Evolutionary conservation across 2,329 filamentous ascomycete species (phyloP).

Genomic region (Fusarium tuaranense): DNA sequence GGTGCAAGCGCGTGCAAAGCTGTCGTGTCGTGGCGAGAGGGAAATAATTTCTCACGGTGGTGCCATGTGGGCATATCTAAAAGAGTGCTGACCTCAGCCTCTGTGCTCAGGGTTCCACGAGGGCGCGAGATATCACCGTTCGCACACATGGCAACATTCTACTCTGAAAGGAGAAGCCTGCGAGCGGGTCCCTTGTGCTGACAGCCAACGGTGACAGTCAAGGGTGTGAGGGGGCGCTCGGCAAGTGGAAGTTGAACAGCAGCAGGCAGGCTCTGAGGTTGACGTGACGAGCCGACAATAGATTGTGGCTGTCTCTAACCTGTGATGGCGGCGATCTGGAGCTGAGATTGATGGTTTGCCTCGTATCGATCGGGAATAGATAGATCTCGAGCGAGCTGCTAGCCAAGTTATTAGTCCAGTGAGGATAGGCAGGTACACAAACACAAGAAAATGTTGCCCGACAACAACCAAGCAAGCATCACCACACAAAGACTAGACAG

Average conservation of each 20-base stretch:
- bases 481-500: background rate
- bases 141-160: slow-evolving; percentile 10
- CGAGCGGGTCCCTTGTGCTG: background rate
- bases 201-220: background rate
- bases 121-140: slow-evolving; percentile 13
- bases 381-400: slow-evolving; percentile 18
- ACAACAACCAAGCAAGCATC: background rate
- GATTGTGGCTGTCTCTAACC: background rate
- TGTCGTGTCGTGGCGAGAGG: slow-evolving; percentile 1
- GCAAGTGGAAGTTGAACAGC: slow-evolving; percentile 12
- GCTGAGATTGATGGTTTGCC: slow-evolving; percentile 4
- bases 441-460: background rate
- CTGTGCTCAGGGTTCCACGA: background rate
- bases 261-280: slow-evolving; percentile 16
- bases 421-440: background rate
- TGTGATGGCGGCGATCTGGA: background rate
- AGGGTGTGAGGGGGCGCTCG: background rate
- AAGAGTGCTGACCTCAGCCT: slow-evolving; percentile 34
- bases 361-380: slow-evolving; percentile 5
- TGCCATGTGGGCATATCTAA: slow-evolving; percentile 22
- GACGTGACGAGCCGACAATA: slow-evolving; percentile 30
- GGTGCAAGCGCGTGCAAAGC: background rate
- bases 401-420: background rate
- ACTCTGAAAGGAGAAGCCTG: background rate
- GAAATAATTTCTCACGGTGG: slow-evolving; percentile 3